These are phyloP conservation scores for Earliella scabrosa DNA, from an alignment of 1,284 basidiomycete species.

Conservation along the genomic window DNA sequence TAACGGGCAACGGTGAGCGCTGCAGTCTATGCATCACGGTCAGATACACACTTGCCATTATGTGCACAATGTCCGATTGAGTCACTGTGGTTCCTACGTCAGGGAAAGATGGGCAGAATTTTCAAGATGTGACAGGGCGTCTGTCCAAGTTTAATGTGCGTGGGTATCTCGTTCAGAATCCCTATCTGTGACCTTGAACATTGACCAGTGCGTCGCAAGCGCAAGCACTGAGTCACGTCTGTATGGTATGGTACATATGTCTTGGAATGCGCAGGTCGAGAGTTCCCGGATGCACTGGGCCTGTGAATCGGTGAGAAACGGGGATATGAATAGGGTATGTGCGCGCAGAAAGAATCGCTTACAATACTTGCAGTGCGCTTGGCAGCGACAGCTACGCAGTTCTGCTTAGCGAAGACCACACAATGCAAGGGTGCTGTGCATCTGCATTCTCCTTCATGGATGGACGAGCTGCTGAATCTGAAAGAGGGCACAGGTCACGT, in stretches of 20 bases:
- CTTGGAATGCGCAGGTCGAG: neutral
- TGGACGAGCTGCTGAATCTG: neutral
- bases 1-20: neutral
- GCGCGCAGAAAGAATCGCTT: neutral
- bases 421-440: conserved; percentile 1
- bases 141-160: no score
- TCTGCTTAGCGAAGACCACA: conserved; percentile 5
- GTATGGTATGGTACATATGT: neutral
- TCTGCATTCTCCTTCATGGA: neutral
- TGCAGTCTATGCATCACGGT: neutral
- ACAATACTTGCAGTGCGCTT: neutral
- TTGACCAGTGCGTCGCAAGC: no score
- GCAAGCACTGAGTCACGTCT: neutral
- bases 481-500: neutral
- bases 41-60: neutral
- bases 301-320: neutral
- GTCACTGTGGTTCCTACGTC: no score
- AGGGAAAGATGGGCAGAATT: no score
- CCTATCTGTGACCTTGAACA: no score
- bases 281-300: neutral
- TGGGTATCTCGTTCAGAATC: no score
- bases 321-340: neutral
- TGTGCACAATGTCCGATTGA: neutral
- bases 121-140: neutral
- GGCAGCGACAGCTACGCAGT: neutral